Base-by-base conservation (phyloP, 2,329 filamentous ascomycete genomes). In the Magnaporthiopsis incrustans region DNA sequence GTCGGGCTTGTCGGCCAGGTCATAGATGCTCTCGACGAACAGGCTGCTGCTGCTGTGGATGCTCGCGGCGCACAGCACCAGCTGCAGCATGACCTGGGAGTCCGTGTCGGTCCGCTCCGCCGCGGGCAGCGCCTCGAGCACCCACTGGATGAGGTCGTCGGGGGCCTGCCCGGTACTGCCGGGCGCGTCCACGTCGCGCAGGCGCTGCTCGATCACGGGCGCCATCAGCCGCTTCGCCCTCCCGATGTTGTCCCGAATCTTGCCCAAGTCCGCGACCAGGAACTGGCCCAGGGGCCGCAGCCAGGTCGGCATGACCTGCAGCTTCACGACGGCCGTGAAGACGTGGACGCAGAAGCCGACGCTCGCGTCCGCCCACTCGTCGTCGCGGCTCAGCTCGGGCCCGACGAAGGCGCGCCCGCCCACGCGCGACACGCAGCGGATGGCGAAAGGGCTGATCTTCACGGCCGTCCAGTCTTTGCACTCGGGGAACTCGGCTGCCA, bases 381-480 rank as follows among this genome's bases (percentile, higher is more conserved):
- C 78, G 57, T 80, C 74, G 25, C 82, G 81, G 68, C 79, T 82
- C 64, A 85, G 74, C 18, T 75, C 72, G 2, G 77, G 68, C 1
- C 83, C 83, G 8, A 85, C 78, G 66, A 85, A 85, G 5, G 81
- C 77, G 26, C 79, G 76, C 1, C 83, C 82, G 33, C 81, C 84
- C 27, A 86, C 69, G 2, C 82, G 79, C 8, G 83, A 79, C 14
- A 87, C 75, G 4, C 80, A 76, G 27, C 81, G 76, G 2, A 85
- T 75, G 58, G 82, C 74, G 64, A 85, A 80, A 0, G 79, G 78
- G 53, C 83, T 81, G 68, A 85, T 77, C 67, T 78, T 79, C 62
- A 85, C 78, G 0, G 81, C 70, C 1, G 79, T 84, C 84, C 84
- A 86, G 66, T 85, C 82, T 80, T 63, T 56, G 67, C 80, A 83